A percentile compares a stretch with the other conserved stretches of the same genome.
phyloP scores from a whole-genome alignment of 257 asterid species.

The Solanum sejunctum region DNA sequence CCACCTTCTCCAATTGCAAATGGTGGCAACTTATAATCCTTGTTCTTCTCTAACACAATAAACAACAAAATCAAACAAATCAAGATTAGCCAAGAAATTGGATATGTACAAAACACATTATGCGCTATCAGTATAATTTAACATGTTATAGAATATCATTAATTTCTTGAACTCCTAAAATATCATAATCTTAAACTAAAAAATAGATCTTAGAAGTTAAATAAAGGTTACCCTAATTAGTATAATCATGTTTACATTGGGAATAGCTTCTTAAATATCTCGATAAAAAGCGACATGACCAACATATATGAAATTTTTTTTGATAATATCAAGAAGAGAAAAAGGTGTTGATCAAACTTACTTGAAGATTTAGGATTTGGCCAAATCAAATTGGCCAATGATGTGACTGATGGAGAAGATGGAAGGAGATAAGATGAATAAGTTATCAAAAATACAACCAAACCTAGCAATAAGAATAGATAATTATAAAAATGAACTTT shows the following conservation, averaged over 20 bases:
- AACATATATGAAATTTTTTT: background rate
- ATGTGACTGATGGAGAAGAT: conserved; percentile 39
- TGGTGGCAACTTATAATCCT: conserved; percentile 31
- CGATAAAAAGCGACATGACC: background rate
- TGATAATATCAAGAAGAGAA: background rate
- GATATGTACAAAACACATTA: background rate
- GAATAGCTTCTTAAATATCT: background rate
- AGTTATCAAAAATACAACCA: conserved; percentile 37
- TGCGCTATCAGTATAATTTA: background rate
- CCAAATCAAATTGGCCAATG: conserved; percentile 18
- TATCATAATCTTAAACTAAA: no score
- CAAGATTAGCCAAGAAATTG: background rate
- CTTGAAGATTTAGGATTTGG: conserved; percentile 8
- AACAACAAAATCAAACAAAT: background rate
- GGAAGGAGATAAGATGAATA: conserved; percentile 3
- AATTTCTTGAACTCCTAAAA: no score
- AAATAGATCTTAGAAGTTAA: background rate
- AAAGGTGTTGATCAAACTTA: background rate
- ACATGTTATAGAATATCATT: background rate
- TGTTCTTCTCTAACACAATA: conserved; percentile 60
- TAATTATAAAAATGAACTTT: conserved; percentile 38
- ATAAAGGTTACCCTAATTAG: no score
- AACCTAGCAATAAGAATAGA: conserved; percentile 26
- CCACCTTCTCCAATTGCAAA: conserved; percentile 50
- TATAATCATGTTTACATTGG: background rate